Percentiles rank a stretch among this genome's conserved stretches.
These are phyloP conservation scores for Grigorovia transvaalensis DNA, from an alignment of 805 yeast species.

Conservation along the genomic window DNA sequence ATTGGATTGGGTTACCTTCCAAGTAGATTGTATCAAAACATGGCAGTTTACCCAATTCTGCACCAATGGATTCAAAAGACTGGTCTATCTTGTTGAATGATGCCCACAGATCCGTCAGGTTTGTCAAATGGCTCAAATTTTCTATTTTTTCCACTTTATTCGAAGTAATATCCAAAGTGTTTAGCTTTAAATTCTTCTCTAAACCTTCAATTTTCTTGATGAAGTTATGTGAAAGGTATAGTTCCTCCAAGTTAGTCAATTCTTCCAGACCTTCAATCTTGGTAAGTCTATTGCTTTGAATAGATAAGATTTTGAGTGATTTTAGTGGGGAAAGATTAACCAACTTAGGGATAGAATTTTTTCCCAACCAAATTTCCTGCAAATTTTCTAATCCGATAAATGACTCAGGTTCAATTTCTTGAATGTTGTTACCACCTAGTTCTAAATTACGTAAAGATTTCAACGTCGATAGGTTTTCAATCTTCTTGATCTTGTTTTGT, in stretches of 20 bases:
- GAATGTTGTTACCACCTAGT: conserved; percentile 75
- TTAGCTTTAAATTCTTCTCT: conserved; percentile 56
- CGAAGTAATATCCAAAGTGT: conserved; percentile 71
- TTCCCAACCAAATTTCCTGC: conserved; percentile 85
- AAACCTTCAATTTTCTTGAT: conserved; percentile 66
- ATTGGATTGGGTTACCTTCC: conserved; percentile 86
- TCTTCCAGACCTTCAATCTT: conserved; percentile 75
- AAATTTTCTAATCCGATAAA: conserved; percentile 45
- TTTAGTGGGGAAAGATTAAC: conserved; percentile 49
- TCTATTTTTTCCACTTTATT: conserved; percentile 55
- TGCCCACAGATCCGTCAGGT: conserved; percentile 92
- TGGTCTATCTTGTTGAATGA: conserved; percentile 59
- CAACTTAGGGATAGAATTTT: conserved; percentile 59
- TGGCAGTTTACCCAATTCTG: conserved; percentile 51
- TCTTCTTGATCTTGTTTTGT: conserved; percentile 71
- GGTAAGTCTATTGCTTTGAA: conserved; percentile 74
- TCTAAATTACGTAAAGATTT: conserved; percentile 58
- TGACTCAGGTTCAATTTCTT: conserved; percentile 33
- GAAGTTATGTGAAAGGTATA: conserved; percentile 81
- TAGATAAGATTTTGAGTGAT: conserved; percentile 66
- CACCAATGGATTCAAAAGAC: conserved; percentile 57
- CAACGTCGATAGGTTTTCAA: conserved; percentile 54
- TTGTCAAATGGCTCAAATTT: conserved; percentile 49
- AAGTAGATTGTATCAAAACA: conserved; percentile 80
- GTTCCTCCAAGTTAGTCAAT: conserved; percentile 64